Conservation (phyloP, 176 grass and related monocot genomes). For the Pontederia crassipes region DNA sequence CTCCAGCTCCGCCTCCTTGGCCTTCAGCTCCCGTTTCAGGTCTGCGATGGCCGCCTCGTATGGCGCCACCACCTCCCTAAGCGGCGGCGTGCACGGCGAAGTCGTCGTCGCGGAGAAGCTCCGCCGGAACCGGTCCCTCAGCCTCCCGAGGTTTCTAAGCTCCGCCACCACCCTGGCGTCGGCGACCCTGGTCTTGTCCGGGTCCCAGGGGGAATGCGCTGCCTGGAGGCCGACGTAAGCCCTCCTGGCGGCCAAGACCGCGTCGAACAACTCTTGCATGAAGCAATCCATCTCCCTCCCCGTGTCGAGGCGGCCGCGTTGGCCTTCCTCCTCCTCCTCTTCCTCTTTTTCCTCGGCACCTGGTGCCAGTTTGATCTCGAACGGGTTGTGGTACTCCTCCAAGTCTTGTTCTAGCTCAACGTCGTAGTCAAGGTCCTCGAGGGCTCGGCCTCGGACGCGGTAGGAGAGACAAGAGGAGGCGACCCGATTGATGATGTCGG, state of each 20-base stretch:
- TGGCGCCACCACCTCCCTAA: slow-evolving; percentile 68
- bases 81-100: slow-evolving; percentile 10
- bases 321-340: slow-evolving; percentile 37
- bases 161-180: slow-evolving; percentile 77
- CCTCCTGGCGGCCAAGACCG: slow-evolving; percentile 60
- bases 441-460: slow-evolving; percentile 35
- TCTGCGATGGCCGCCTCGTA: slow-evolving; percentile 91
- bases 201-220: slow-evolving; percentile 86
- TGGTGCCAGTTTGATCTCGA: slow-evolving; percentile 12
- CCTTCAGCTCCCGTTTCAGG: slow-evolving; percentile 59
- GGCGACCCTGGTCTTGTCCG: slow-evolving; percentile 56
- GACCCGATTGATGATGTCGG: slow-evolving; percentile 87
- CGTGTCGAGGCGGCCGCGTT: not conserved
- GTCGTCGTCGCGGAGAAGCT: slow-evolving; percentile 7
- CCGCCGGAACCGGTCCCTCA: slow-evolving; percentile 73
- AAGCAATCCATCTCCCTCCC: slow-evolving; percentile 50
- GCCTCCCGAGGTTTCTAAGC: slow-evolving; percentile 61
- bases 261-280: slow-evolving; percentile 69
- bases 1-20: slow-evolving; percentile 74
- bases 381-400: slow-evolving; percentile 22
- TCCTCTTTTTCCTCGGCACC: not conserved
- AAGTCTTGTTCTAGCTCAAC: slow-evolving; percentile 17
- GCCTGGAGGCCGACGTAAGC: slow-evolving; percentile 72
- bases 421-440: slow-evolving; percentile 33
- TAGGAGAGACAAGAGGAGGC: slow-evolving; percentile 81